These are phyloP conservation scores for Fremontodendron californicum DNA, from an alignment of 345 rosid species.

Conservation along the genomic window DNA sequence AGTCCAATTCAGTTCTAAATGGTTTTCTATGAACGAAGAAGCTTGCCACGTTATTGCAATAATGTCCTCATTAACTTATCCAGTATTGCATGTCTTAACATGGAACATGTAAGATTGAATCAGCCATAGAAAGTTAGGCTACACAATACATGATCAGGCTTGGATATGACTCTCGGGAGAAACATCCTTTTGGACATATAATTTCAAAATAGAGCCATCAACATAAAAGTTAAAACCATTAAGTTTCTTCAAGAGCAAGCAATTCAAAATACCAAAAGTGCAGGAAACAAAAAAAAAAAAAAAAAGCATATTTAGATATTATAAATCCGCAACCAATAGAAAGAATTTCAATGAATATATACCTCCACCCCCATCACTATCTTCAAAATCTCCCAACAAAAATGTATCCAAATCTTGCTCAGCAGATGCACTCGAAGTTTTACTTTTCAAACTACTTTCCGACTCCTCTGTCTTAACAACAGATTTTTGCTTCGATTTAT, in stretches of 20 bases:
- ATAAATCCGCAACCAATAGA: not conserved
- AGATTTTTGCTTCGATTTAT: constrained; percentile 41
- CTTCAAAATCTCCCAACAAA: constrained; percentile 88
- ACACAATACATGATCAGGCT: not conserved
- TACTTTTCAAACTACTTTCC: constrained; percentile 45
- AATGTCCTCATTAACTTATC: not conserved
- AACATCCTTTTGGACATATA: not conserved
- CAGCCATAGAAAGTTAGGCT: not conserved
- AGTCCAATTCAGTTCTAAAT: not conserved
- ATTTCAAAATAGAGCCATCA: not conserved
- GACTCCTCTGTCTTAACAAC: constrained; percentile 29
- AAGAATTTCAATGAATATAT: constrained; percentile 19
- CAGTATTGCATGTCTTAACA: not conserved
- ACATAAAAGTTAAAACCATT: not conserved
- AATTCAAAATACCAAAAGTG: not conserved
- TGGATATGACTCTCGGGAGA: not conserved
- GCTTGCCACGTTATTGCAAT: not conserved
- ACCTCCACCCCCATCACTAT: constrained; percentile 84
- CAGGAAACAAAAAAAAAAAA: not conserved
- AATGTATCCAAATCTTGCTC: constrained; percentile 88
- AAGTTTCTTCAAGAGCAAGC: not conserved
- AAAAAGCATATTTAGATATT: not conserved
- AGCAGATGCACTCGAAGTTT: constrained; percentile 37
- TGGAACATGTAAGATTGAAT: not conserved
- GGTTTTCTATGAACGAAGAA: not conserved